Base-by-base conservation (phyloP, 495 filamentous ascomycete species). In the Sphaerosporella brunnea region DNA sequence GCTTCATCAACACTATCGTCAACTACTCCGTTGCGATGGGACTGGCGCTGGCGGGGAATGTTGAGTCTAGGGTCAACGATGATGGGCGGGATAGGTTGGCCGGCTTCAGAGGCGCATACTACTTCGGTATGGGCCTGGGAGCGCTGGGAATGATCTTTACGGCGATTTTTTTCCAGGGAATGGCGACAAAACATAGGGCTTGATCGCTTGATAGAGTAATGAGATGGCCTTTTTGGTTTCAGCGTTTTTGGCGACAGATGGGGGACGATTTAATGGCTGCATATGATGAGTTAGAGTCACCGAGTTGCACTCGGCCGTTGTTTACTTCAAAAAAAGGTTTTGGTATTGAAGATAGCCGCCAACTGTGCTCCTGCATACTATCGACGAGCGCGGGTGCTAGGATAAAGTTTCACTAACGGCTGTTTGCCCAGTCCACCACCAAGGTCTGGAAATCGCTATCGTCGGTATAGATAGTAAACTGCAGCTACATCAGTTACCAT, bases 11-110 rank as follows among this genome's bases (percentile, higher is more conserved):
- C 36, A 80, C 77, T 0, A 64, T 75, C 4, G 71, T 80, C 39
- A 80, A 82, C 48, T 83, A 82, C 50, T 69, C 65, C 36, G 78
- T 83, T 46, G 73, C 70, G 0, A 54, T 81, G n/a, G 77, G 76
- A 0, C 56, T 84, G 5, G 79, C 79, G 0, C 64, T 82, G 42
- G 78, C 76, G 0, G 77, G 75, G 0, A 80, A 74, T 0, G 67
- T 80, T 3, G 73, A 83, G 54, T 56, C 54, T 4, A 63, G 74
- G 13, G 67, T 76, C 11, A 71, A 68, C 45, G 49, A 59, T 47
- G 64, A 62, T 0, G 70, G 68, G 0, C 50, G 38, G n/a, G 59
- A 73, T 52, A 45, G 59, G 2, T 50, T 82, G 18, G 51, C 52
- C 30, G 75, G 77, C 1, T 81, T 71, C 47, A 65, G 73, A 15